Evolutionary conservation across 495 filamentous ascomycete species (phyloP), one percentile per base, ranked within the genome.

Genomic region (Hypoxylon trugodes): DNA sequence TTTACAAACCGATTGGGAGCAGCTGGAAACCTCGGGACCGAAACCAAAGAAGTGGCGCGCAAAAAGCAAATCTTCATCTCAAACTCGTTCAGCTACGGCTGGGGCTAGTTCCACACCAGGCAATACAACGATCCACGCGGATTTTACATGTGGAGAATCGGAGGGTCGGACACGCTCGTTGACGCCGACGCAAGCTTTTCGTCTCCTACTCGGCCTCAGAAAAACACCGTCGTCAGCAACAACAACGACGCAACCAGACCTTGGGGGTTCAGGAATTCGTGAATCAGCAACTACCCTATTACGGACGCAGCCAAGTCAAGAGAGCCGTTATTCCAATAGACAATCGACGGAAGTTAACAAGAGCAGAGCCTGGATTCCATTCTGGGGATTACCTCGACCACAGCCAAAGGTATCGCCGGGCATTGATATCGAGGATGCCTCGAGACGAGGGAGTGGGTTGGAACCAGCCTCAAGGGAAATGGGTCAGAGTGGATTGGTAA

Each of bases 121-220:
- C 2, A 59, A 32, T 13, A 24, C 26, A 28, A 40, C 54, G 2
- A 13, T 22, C 1, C 33, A 49, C 15, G 50, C 10, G 41, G 36
- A 65, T 10, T 13, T 37, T 16, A 36, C 10, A 18, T 35, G 21
- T 0, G 61, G 62, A 4, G 53, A 66, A 16, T 51, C 42, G 42
- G 32, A 54, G 26, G 25, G 58, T 3, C 54, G 66, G 41, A 66
- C 62, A 19, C 50, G 55, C 2, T 64, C 68, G 6, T 63, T 50
- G 10, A 60, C 56, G 9, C 61, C 57, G 12, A 59, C 42, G 6
- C 61, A 64, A 18, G 28, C 45, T 35, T 46, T 71, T 21, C 66
- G 65, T 4, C 21, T 53, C 22, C 33, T 54, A 4, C 25, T 65
- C 10, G 52, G 37, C 6, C 6, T 53, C 15, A 52, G 55, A 16